These are phyloP conservation scores for Ruellia speciosa DNA, from an alignment of 305 asterid species.

Conservation along the genomic window DNA sequence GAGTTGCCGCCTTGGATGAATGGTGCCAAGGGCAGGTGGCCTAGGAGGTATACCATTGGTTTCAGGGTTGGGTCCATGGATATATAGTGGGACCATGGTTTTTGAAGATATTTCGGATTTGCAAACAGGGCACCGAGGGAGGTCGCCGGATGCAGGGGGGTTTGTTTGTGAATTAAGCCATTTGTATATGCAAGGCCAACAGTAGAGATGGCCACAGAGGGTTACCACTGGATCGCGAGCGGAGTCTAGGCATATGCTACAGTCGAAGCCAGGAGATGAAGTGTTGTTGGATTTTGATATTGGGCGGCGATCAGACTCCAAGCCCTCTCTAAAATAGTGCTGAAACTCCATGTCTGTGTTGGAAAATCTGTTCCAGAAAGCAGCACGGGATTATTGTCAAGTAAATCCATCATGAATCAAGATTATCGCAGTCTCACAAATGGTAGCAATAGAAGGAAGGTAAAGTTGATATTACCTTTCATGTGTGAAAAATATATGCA, in stretches of 20 bases:
- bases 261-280: conserved; percentile 51
- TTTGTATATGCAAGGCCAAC: conserved; percentile 87
- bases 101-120: conserved; percentile 42
- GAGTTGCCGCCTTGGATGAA: conserved; percentile 19
- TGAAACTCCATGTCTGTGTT: no score
- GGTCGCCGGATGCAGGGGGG: conserved; percentile 15
- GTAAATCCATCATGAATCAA: no score
- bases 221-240: conserved; percentile 76
- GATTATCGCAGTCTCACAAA: no score
- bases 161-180: conserved; percentile 37
- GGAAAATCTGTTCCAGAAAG: no score
- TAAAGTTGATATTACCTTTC: no score
- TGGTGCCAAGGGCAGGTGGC: conserved; percentile 44
- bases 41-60: conserved; percentile 36
- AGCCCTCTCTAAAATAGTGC: no score
- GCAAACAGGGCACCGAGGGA: conserved; percentile 50
- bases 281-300: no score
- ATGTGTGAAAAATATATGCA: no score
- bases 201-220: conserved; percentile 76
- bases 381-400: no score
- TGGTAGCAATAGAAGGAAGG: no score
- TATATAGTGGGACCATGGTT: conserved; percentile 49
- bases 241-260: conserved; percentile 70
- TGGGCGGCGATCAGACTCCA: no score
- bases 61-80: conserved; percentile 26